Base-by-base conservation (phyloP, 345 rosid species). In the Hevea brasiliensis region DNA sequence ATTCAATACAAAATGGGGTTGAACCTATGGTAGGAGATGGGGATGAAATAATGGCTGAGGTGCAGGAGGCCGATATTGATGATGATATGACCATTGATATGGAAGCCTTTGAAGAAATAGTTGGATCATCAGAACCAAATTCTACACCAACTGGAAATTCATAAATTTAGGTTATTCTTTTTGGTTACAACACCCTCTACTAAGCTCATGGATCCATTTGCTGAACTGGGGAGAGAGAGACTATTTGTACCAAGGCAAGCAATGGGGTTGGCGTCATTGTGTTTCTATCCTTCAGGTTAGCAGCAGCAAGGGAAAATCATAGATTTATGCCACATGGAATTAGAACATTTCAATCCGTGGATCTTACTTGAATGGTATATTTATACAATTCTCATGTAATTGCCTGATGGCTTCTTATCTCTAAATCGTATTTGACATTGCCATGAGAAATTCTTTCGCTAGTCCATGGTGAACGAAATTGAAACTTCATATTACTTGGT, bases 21-120 rank as follows among this genome's bases (percentile, higher is more conserved):
- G 97, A 90, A 73, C 77, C 88, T n/a, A 50, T 77, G 71, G 86
- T 61, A 54, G 87, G 85, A 26, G 92, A 88, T 26, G 78, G 86
- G 75, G 94, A 92, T 81, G 96, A 85, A 82, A 79, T 86, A 72
- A 87, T 88, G 93, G 79, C 90, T 6, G 96, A 82, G 81, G 90
- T 84, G 62, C 97, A 87, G 75, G 93, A 86, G 75, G 85, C 89
- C 26, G 89, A 88, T 61, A 81, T 84, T 62, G 88, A 83, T 56
- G 91, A 89, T 69, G 87, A 86, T 64, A 84, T 87, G 88, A 82
- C 93, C 63, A 81, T 86, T 2, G 94, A 89, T 71, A 82, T 84
- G 88, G 94, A 92, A 74, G 81, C 91, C 64, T 80, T 84, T 21
- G 89, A 84, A 67, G 89, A 84, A 15, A 83, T 81, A 37, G 87